Percentiles rank a stretch among this genome's conserved stretches.
phyloP scores from a whole-genome alignment of 331 rosid genomes.

The Telfairia occidentalis region DNA sequence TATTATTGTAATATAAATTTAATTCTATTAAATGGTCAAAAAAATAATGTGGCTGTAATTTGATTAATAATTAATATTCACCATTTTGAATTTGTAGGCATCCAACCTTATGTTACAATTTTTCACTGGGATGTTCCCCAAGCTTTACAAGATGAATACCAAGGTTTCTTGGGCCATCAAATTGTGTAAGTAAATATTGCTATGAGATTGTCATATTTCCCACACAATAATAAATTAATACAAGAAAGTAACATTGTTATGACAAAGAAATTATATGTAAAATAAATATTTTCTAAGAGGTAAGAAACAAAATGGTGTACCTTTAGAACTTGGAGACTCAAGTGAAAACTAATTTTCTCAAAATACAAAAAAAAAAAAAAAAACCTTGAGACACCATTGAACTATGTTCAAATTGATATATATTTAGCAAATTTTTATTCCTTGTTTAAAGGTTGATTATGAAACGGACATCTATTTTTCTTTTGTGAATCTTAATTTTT shows the following conservation, averaged over 20 bases:
- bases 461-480: too few species aligned
- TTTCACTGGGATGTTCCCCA: conserved; percentile 87
- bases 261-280: too few species aligned
- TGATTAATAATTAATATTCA: neutral
- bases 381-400: too few species aligned
- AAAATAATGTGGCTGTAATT: too few species aligned
- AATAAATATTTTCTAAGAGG: too few species aligned
- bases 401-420: too few species aligned
- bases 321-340: too few species aligned
- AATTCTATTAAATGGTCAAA: neutral
- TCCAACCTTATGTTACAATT: conserved; percentile 44
- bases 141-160: conserved; percentile 46
- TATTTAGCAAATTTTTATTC: too few species aligned
- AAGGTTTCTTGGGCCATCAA: conserved; percentile 41
- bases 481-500: too few species aligned
- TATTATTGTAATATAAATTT: neutral
- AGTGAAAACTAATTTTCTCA: too few species aligned
- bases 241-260: neutral
- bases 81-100: conserved; percentile 18
- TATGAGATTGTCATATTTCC: neutral
- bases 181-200: conserved; percentile 16
- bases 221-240: neutral
- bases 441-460: neutral
- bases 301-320: too few species aligned
- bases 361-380: too few species aligned